Base-by-base conservation (phyloP, 2,329 filamentous ascomycete species). In the Fusarium globosum region DNA sequence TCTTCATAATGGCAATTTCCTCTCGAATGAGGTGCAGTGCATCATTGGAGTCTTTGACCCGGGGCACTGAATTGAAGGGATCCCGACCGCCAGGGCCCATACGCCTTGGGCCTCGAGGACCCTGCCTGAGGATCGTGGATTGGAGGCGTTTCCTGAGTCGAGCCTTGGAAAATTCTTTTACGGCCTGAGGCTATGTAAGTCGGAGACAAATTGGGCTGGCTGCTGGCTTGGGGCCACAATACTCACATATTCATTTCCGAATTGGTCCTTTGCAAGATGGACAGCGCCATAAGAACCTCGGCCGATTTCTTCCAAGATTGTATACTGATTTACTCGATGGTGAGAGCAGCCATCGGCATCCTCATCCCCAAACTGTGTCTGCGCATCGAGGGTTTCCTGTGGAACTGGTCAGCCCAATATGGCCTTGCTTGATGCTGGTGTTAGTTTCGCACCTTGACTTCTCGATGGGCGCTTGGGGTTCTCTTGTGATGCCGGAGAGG, bases 1-100 rank as follows among this genome's bases (percentile, higher is more conserved):
- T 98, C 86, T 98, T 99, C 95, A 99, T 98, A 80, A 98, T 97
- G 66, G 96, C 96, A 78, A 98, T 96, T 82, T 99, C 96, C 81
- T 97, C 94, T 69, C 95, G 93, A 81, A 99, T 98, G 68, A 98
- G 86, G 78, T 93, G 93, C 18, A 98, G 86, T 0, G 96, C 90
- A 78, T 91, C 90, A 33, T 86, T 85, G 75, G 92, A 92, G 80
- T 93, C 92, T 48, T 88, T 88, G 51, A 86, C 75, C 11, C 78
- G 78, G 51, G 79, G 71, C 39, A 76, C 73, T 12, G 76, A 77
- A 23, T 68, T 78, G 76, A 55, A 80, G 73, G 36, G 77, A 65
- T 61, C 63, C 28, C 68, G 48, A 78, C 76, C n/a, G 52, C 76
- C 69, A 60, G 80, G 68, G 66, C 78, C 49, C 72, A 80, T 72